These are phyloP conservation scores for Chamaecrista fasciculata DNA, from an alignment of 306 rosid genomes.

Conservation along the genomic window DNA sequence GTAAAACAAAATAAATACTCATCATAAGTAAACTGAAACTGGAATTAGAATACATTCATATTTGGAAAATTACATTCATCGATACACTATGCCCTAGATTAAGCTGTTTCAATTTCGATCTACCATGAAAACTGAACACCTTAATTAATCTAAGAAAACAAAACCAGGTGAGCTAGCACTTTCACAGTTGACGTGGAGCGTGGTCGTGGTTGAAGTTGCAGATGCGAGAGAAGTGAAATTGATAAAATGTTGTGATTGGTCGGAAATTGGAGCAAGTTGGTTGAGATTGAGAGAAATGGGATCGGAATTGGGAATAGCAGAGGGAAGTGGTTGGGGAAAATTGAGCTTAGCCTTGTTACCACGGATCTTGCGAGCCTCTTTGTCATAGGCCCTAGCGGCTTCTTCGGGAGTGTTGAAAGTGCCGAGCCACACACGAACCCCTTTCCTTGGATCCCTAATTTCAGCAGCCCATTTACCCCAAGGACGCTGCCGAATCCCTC, in stretches of 20 bases:
- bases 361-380: conserved; percentile 86
- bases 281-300: no score
- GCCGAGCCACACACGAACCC: conserved; percentile 93
- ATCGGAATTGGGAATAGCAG: no score
- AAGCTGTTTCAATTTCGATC: neutral
- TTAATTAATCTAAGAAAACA: neutral
- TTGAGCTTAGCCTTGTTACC: conserved; percentile 94
- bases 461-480: conserved; percentile 99
- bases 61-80: neutral
- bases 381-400: conserved; percentile 93
- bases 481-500: conserved; percentile 93
- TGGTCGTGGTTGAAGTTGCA: no score
- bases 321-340: no score
- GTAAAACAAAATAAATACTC: no score
- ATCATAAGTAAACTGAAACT: neutral
- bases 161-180: no score
- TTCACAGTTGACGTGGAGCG: no score
- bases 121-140: neutral
- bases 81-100: no score
- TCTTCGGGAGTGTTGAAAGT: conserved; percentile 93
- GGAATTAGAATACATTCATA: neutral
- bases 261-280: conserved; percentile 32
- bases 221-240: no score
- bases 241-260: no score
- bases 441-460: conserved; percentile 92